These are phyloP conservation scores for Cercospora nicotianae DNA, from an alignment of 2,329 filamentous ascomycete species.

Conservation along the genomic window DNA sequence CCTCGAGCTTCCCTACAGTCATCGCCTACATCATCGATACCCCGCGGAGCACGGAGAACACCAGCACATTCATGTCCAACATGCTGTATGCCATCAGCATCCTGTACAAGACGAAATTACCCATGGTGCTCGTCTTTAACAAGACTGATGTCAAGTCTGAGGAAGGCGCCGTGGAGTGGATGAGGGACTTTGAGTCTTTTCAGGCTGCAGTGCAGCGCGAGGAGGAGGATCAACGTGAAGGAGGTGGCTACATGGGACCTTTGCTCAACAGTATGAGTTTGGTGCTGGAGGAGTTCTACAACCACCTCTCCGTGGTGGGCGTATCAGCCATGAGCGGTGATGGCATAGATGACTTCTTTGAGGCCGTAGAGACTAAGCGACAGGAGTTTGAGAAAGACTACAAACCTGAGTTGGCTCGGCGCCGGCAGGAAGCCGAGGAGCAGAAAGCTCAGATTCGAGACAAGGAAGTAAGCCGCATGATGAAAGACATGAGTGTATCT, in stretches of 20 bases:
- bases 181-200: slow-evolving; percentile 98
- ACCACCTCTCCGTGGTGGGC: slow-evolving; percentile 86
- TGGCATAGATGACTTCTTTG: slow-evolving; percentile 91
- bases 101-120: slow-evolving; percentile 95
- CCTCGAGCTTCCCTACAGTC: slow-evolving; percentile 92
- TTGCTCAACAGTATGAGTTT: slow-evolving; percentile 96
- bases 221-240: slow-evolving; percentile 74
- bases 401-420: slow-evolving; percentile 82
- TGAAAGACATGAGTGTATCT: slow-evolving; percentile 81
- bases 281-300: slow-evolving; percentile 96
- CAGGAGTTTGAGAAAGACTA: slow-evolving; percentile 89
- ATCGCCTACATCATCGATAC: slow-evolving; percentile 98
- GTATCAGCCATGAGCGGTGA: slow-evolving; percentile 92
- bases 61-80: slow-evolving; percentile 98
- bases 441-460: slow-evolving; percentile 71
- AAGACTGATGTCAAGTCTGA: slow-evolving; percentile 96
- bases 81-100: slow-evolving; percentile 99
- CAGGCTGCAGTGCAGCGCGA: slow-evolving; percentile 80
- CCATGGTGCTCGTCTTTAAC: slow-evolving; percentile 99
- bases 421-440: slow-evolving; percentile 72
- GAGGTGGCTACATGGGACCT: slow-evolving; percentile 90
- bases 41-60: slow-evolving; percentile 86
- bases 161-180: slow-evolving; percentile 92
- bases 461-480: slow-evolving; percentile 84
- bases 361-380: slow-evolving; percentile 81